Percentiles rank a stretch among this genome's conserved stretches.
Evolutionary conservation across 2,329 filamentous ascomycete genomes (phyloP).

Genomic region (Colletotrichum melonis): DNA sequence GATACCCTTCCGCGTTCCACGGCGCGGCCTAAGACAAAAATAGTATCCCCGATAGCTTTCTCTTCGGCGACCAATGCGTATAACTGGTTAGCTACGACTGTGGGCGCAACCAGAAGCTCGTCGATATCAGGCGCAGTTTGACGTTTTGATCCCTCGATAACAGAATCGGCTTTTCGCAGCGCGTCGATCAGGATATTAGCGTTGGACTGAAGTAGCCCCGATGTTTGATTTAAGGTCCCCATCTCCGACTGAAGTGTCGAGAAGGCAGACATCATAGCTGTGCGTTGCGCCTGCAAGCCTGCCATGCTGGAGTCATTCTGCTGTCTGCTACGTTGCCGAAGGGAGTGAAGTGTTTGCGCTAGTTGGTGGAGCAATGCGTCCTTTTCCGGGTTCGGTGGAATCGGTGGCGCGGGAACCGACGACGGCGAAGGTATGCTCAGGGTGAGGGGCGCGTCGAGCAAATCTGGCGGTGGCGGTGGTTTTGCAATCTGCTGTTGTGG

Average conservation of each 20-base stretch:
- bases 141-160: slow-evolving; percentile 78
- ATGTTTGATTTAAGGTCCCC: slow-evolving; percentile 75
- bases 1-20: slow-evolving; percentile 79
- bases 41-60: slow-evolving; percentile 83
- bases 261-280: slow-evolving; percentile 79
- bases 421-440: slow-evolving; percentile 60
- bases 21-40: slow-evolving; percentile 83
- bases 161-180: slow-evolving; percentile 80
- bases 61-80: slow-evolving; percentile 93
- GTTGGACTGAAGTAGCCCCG: slow-evolving; percentile 79
- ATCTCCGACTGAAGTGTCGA: slow-evolving; percentile 79
- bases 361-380: slow-evolving; percentile 85
- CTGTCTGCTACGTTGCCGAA: slow-evolving; percentile 74
- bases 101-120: slow-evolving; percentile 92
- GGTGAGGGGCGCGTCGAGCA: slow-evolving; percentile 68
- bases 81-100: slow-evolving; percentile 90
- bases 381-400: slow-evolving; percentile 96
- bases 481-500: slow-evolving; percentile 41
- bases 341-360: slow-evolving; percentile 74
- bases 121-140: slow-evolving; percentile 83
- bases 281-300: slow-evolving; percentile 82
- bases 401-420: slow-evolving; percentile 78
- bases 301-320: slow-evolving; percentile 81
- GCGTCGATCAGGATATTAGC: slow-evolving; percentile 81
- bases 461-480: slow-evolving; percentile 58